phyloP scores from a whole-genome alignment of 2,329 filamentous ascomycete species.

The Epichloe scottii region DNA sequence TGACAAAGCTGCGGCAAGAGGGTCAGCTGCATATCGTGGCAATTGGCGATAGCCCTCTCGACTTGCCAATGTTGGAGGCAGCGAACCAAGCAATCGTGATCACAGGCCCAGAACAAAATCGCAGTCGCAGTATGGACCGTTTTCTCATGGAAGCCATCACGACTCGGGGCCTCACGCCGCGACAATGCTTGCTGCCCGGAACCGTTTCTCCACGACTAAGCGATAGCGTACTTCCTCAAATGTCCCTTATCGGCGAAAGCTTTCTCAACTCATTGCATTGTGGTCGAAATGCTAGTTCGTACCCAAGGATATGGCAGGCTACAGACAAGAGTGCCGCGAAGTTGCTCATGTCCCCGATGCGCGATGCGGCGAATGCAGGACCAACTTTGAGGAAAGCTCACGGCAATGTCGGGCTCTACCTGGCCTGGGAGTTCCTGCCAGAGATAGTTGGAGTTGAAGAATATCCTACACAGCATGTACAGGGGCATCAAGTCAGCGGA shows the following conservation, averaged over 20 bases:
- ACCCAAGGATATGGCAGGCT: constrained; percentile 25
- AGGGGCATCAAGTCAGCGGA: constrained; percentile 30
- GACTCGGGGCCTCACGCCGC: constrained; percentile 23
- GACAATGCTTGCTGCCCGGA: constrained; percentile 34
- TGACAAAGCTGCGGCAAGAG: constrained; percentile 23
- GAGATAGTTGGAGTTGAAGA: constrained; percentile 36
- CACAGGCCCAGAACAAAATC: constrained; percentile 30
- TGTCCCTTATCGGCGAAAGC: constrained; percentile 19
- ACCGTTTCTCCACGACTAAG: constrained; percentile 29
- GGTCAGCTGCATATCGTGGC: constrained; percentile 36
- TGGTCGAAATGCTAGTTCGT: not conserved
- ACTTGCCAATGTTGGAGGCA: constrained; percentile 41
- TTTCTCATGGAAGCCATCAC: constrained; percentile 30
- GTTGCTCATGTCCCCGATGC: constrained; percentile 40
- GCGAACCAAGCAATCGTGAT: constrained; percentile 45
- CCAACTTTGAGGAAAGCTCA: constrained; percentile 36
- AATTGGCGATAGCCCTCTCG: constrained; percentile 48
- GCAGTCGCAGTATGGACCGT: constrained; percentile 41
- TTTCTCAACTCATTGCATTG: constrained; percentile 11
- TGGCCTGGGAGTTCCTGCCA: constrained; percentile 36
- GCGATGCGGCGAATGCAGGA: constrained; percentile 34
- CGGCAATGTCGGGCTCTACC: constrained; percentile 34
- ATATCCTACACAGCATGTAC: constrained; percentile 37
- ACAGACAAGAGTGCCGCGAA: constrained; percentile 31
- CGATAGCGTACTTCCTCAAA: constrained; percentile 26